These are phyloP conservation scores for Termitomyces sp. DNA, from an alignment of 768 basidiomycete species.

Conservation along the genomic window DNA sequence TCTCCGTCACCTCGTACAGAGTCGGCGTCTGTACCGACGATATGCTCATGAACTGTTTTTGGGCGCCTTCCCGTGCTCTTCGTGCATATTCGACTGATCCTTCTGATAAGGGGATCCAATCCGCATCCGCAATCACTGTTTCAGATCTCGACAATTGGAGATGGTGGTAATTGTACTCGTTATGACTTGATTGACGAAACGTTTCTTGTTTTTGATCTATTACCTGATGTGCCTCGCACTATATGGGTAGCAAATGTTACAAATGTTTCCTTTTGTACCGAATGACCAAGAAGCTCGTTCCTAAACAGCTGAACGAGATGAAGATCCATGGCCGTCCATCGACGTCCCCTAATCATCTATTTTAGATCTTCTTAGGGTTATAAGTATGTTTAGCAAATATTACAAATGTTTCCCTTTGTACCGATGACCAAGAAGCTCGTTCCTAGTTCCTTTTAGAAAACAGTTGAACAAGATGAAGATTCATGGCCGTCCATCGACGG, in stretches of 20 bases:
- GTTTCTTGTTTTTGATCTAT: neutral
- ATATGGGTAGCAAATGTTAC: neutral
- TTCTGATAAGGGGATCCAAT: constrained; percentile 12
- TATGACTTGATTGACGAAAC: neutral
- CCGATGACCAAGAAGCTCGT: too few species aligned
- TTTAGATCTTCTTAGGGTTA: too few species aligned
- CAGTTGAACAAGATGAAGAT: neutral
- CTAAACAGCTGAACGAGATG: neutral
- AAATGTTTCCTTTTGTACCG: neutral
- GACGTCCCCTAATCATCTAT: too few species aligned
- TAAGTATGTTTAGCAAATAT: neutral
- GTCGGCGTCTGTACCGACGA: constrained; percentile 14
- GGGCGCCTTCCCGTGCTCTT: constrained; percentile 12
- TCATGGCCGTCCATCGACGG: too few species aligned
- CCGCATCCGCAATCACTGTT: constrained; percentile 14
- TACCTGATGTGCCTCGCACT: neutral
- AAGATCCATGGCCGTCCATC: too few species aligned
- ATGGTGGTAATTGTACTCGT: constrained; percentile 5
- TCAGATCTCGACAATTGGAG: constrained; percentile 17
- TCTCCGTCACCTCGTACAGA: constrained; percentile 11
- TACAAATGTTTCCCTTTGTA: neutral
- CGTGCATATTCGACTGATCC: constrained; percentile 15
- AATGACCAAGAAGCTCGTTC: too few species aligned
- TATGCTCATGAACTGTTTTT: constrained; percentile 10
- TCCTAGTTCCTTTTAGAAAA: too few species aligned